Conservation (phyloP, 768 basidiomycete species). For the Pulveroboletus sp. region DNA sequence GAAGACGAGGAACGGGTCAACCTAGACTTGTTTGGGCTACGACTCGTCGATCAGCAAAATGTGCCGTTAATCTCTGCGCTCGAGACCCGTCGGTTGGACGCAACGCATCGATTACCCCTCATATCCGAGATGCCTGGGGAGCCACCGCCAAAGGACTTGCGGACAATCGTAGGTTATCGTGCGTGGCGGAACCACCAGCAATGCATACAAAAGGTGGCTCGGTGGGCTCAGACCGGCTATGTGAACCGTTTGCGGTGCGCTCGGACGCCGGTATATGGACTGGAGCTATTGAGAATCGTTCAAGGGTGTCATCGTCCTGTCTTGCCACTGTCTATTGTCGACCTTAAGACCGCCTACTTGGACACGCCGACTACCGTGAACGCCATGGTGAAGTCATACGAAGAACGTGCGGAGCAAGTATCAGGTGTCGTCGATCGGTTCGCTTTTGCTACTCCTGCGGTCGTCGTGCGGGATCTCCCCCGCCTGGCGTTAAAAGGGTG, state of each 20-base stretch:
- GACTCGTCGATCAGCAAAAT: slow-evolving; percentile 55
- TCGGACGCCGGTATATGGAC: slow-evolving; percentile 39
- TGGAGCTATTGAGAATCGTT: slow-evolving; percentile 43
- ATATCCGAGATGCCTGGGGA: slow-evolving; percentile 53
- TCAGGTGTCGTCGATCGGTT: slow-evolving; percentile 59
- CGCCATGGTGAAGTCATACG: slow-evolving; percentile 59
- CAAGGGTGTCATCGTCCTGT: slow-evolving; percentile 43
- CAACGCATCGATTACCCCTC: slow-evolving; percentile 50
- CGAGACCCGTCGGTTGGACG: slow-evolving; percentile 56
- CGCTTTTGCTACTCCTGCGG: slow-evolving; percentile 76
- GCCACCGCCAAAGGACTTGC: slow-evolving; percentile 68
- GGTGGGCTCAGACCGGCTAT: slow-evolving; percentile 69
- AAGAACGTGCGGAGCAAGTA: slow-evolving; percentile 53
- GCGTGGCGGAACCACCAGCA: slow-evolving; percentile 46
- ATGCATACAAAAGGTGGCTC: slow-evolving; percentile 48
- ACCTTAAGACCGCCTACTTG: slow-evolving; percentile 37
- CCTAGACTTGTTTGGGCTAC: slow-evolving; percentile 61
- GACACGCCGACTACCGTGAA: slow-evolving; percentile 42
- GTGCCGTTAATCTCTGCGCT: slow-evolving; percentile 49
- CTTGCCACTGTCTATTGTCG: slow-evolving; percentile 46
- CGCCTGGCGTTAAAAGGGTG: slow-evolving; percentile 52
- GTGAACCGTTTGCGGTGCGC: slow-evolving; percentile 72
- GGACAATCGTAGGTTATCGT: slow-evolving; percentile 71
- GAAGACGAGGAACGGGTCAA: slow-evolving; percentile 51
- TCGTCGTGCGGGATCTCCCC: slow-evolving; percentile 72